Percentiles rank a stretch among this genome's conserved stretches.
These are phyloP conservation scores for Fraxinus dipetala DNA, from an alignment of 305 asterid genomes.

Conservation along the genomic window DNA sequence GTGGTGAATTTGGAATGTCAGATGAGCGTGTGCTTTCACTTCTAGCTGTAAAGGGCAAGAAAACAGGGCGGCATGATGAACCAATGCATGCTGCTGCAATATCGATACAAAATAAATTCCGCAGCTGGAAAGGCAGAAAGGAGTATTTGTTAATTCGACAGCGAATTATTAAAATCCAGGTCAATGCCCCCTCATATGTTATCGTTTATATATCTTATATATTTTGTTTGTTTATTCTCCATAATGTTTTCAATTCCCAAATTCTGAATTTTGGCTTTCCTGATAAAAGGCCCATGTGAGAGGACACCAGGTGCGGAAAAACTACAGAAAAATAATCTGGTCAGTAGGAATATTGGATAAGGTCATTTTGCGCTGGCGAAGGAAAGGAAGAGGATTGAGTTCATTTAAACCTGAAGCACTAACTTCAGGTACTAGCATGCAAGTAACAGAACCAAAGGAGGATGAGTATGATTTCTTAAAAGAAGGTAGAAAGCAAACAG, in stretches of 20 bases:
- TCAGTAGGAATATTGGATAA: conserved; percentile 91
- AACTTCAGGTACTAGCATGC: conserved; percentile 42
- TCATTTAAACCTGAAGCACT: conserved; percentile 64
- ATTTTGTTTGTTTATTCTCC: neutral
- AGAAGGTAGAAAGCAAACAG: conserved; percentile 90
- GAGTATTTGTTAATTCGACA: conserved; percentile 71
- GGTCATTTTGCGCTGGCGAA: conserved; percentile 83
- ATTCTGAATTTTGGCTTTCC: conserved; percentile 28
- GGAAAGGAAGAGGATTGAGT: conserved; percentile 89
- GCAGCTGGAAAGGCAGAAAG: conserved; percentile 93
- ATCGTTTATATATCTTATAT: conserved; percentile 5
- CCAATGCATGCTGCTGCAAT: conserved; percentile 78
- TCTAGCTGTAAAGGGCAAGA: conserved; percentile 53
- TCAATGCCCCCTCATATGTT: conserved; percentile 22
- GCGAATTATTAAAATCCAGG: conserved; percentile 89
- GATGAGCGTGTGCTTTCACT: conserved; percentile 73
- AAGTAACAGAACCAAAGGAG: conserved; percentile 44
- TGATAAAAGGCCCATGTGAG: conserved; percentile 83
- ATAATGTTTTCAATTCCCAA: conserved; percentile 6
- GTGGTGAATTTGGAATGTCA: conserved; percentile 53
- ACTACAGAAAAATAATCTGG: conserved; percentile 78
- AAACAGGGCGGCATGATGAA: conserved; percentile 50
- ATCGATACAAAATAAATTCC: conserved; percentile 88
- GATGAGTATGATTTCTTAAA: conserved; percentile 84
- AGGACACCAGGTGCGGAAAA: conserved; percentile 97